Conservation (phyloP, 2,329 filamentous ascomycete species). For the Hypoxylon sp. region DNA sequence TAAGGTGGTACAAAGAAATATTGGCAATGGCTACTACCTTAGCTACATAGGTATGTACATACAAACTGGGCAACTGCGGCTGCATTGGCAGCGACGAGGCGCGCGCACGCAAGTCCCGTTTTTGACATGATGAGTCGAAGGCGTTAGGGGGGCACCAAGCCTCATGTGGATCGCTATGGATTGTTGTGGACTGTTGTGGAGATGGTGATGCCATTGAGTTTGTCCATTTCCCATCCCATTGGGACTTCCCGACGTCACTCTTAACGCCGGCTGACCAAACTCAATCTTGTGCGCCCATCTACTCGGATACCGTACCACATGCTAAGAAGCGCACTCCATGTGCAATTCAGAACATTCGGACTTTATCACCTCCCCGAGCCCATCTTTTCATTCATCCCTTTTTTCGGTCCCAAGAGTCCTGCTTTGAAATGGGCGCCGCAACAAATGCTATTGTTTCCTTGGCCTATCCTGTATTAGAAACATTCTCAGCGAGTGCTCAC, state of each 20-base stretch:
- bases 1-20: constrained; percentile 21
- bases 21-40: not conserved
- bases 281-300: constrained; percentile 10
- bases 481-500: not conserved
- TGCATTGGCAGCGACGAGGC: constrained; percentile 5
- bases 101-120: constrained; percentile 9
- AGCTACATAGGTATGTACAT: constrained; percentile 1
- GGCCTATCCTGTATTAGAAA: not conserved
- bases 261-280: constrained; percentile 5
- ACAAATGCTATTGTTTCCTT: not conserved
- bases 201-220: constrained; percentile 40
- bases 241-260: not conserved
- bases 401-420: not conserved
- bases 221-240: constrained; percentile 12
- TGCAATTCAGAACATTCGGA: not conserved
- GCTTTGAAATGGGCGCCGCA: not conserved
- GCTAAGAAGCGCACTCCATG: not conserved
- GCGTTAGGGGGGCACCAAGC: constrained; percentile 24
- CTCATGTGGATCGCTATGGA: constrained; percentile 33
- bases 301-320: constrained; percentile 9
- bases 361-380: not conserved
- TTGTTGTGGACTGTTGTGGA: constrained; percentile 26
- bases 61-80: constrained; percentile 6
- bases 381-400: not conserved
- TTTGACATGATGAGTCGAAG: constrained; percentile 33